Conservation (phyloP, 352 stramenopile species). For the Pythium aristosporum region DNA sequence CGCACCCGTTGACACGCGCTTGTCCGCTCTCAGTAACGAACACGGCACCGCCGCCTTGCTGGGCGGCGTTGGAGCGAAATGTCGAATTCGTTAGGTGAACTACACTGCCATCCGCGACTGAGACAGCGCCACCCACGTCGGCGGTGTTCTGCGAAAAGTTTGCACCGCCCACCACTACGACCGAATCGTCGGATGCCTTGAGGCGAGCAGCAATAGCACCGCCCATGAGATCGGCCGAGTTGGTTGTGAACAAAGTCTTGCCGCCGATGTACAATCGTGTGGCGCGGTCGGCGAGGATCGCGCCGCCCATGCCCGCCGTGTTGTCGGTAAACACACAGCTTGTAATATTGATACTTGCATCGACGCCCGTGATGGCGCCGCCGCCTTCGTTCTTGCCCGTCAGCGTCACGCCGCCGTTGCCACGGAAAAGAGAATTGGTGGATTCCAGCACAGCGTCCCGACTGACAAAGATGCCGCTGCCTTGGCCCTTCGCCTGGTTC, state of each 20-base stretch:
- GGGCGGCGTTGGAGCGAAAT: slow-evolving; percentile 45
- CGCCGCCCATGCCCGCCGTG: slow-evolving; percentile 46
- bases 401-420: slow-evolving; percentile 40
- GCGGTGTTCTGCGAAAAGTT: slow-evolving; percentile 9
- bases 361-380: slow-evolving; percentile 43
- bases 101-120: not conserved
- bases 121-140: slow-evolving; percentile 9
- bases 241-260: slow-evolving; percentile 36
- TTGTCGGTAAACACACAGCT: slow-evolving; percentile 43
- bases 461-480: slow-evolving; percentile 54
- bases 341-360: slow-evolving; percentile 36
- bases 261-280: slow-evolving; percentile 25
- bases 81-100: not conserved
- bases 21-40: slow-evolving; percentile 30
- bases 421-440: slow-evolving; percentile 27
- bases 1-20: slow-evolving; percentile 18
- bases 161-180: slow-evolving; percentile 2
- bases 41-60: slow-evolving; percentile 38
- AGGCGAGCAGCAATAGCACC: slow-evolving; percentile 37
- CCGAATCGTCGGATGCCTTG: slow-evolving; percentile 3
- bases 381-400: slow-evolving; percentile 63
- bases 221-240: slow-evolving; percentile 45
- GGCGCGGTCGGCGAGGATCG: slow-evolving; percentile 40
- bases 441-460: slow-evolving; percentile 36
- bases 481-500: slow-evolving; percentile 47